These are phyloP conservation scores for Farysia itapuensis DNA, from an alignment of 1,284 basidiomycete species.

Conservation along the genomic window DNA sequence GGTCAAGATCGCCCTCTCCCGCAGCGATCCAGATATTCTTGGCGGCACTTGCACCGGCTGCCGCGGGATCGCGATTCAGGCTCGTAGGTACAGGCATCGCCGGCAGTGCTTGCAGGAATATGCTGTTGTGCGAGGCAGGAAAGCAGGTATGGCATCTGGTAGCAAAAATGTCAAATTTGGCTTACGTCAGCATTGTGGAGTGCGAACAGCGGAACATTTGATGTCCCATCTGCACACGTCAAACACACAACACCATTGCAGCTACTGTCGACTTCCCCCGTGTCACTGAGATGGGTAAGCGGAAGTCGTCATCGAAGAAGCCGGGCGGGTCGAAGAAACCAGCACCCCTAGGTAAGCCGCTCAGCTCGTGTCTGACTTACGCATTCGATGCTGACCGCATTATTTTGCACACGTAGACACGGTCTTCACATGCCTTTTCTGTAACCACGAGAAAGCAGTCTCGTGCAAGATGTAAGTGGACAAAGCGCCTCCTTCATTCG, in stretches of 20 bases:
- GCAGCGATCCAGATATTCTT: slow-evolving; percentile 59
- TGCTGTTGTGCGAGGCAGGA: too few species aligned
- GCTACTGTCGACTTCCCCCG: too few species aligned
- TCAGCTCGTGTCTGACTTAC: background rate
- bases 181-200: slow-evolving; percentile 1
- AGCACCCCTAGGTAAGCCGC: slow-evolving; percentile 44
- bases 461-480: slow-evolving; percentile 77
- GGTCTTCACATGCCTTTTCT: slow-evolving; percentile 69
- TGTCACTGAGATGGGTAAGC: slow-evolving; percentile 50
- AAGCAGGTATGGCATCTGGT: background rate
- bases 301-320: slow-evolving; percentile 47
- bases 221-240: too few species aligned
- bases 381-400: background rate
- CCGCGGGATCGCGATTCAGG: slow-evolving; percentile 1
- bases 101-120: too few species aligned
- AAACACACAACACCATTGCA: too few species aligned
- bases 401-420: slow-evolving; percentile 47
- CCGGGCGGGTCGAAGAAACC: slow-evolving; percentile 44
- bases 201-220: too few species aligned
- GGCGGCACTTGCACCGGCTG: slow-evolving; percentile 1
- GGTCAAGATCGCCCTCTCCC: slow-evolving; percentile 51
- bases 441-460: slow-evolving; percentile 85
- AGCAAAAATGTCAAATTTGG: slow-evolving; percentile 1
- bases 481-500: too few species aligned
- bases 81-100: slow-evolving; percentile 32